A percentile compares a stretch with the other conserved stretches of the same genome.
Conservation (phyloP, 2,329 filamentous ascomycete genomes). For the Beauveria sp. region DNA sequence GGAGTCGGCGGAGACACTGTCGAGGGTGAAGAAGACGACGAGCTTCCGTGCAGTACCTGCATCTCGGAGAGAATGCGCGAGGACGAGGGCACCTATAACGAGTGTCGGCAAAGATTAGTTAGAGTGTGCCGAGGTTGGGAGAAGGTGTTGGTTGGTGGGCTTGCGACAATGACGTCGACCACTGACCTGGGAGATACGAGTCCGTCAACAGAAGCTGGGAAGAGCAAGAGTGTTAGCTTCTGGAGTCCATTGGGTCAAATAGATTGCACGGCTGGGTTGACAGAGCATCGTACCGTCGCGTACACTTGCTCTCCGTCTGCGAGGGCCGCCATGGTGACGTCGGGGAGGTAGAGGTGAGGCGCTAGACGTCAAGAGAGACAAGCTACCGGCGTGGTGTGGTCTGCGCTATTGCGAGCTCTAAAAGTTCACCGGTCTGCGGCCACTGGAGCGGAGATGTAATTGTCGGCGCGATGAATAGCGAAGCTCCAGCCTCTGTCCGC, state of each 20-base stretch:
- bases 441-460: background rate
- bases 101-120: constrained; percentile 10
- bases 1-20: constrained; percentile 67
- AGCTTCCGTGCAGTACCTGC: constrained; percentile 79
- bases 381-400: background rate
- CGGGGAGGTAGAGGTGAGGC: background rate
- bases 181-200: constrained; percentile 80
- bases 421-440: background rate
- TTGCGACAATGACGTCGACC: constrained; percentile 6
- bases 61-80: constrained; percentile 92
- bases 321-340: constrained; percentile 13
- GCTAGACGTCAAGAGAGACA: background rate
- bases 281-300: constrained; percentile 40
- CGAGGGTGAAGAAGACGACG: constrained; percentile 73
- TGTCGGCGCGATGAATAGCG: background rate
- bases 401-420: background rate
- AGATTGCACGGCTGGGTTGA: background rate
- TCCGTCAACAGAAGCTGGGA: constrained; percentile 83
- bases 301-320: constrained; percentile 46
- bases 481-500: background rate
- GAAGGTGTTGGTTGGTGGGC: constrained; percentile 9
- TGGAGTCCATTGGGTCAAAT: background rate
- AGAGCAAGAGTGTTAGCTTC: background rate
- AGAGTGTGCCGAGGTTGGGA: constrained; percentile 15
- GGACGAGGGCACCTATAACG: constrained; percentile 73